Evolutionary conservation across 2,329 filamentous ascomycete species (phyloP).

Genomic region (Stemphylium beticola): DNA sequence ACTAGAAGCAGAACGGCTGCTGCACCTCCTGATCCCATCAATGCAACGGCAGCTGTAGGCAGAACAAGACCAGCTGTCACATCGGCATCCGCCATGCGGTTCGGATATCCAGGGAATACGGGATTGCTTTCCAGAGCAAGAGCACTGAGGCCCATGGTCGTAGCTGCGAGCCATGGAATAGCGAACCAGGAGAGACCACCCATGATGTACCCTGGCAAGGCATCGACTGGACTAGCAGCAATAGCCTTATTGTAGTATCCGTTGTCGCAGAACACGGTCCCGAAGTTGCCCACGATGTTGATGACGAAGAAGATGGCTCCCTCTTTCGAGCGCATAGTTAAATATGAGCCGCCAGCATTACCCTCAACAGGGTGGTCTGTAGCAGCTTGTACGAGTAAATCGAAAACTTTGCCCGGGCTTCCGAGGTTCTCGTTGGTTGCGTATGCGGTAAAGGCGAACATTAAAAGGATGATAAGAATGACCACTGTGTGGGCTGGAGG

Average conservation of each 20-base stretch:
- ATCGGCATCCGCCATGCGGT: slow-evolving; percentile 74
- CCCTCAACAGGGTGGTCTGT: slow-evolving; percentile 75
- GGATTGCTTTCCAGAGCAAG: slow-evolving; percentile 78
- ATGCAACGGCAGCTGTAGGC: slow-evolving; percentile 81
- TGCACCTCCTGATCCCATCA: slow-evolving; percentile 83
- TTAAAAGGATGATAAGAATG: slow-evolving; percentile 81
- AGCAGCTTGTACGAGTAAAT: slow-evolving; percentile 73
- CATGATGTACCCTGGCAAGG: slow-evolving; percentile 85
- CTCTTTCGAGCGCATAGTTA: slow-evolving; percentile 83
- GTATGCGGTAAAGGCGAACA: slow-evolving; percentile 84
- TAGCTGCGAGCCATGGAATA: slow-evolving; percentile 88
- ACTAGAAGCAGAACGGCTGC: slow-evolving; percentile 78
- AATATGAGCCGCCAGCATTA: slow-evolving; percentile 80
- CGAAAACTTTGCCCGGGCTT: slow-evolving; percentile 78
- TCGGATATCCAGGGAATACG: slow-evolving; percentile 73
- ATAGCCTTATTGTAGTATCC: slow-evolving; percentile 94
- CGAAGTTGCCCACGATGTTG: slow-evolving; percentile 85
- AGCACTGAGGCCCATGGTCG: slow-evolving; percentile 83
- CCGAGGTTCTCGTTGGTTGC: slow-evolving; percentile 75
- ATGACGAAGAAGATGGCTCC: slow-evolving; percentile 91
- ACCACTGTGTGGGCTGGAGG: slow-evolving; percentile 76
- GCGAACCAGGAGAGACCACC: slow-evolving; percentile 91
- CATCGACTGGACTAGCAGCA: slow-evolving; percentile 82
- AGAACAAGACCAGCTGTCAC: slow-evolving; percentile 84
- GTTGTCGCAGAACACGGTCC: slow-evolving; percentile 83